phyloP scores from a whole-genome alignment of 1,139 yeast genomes.

The Candida tetrigidarum region DNA sequence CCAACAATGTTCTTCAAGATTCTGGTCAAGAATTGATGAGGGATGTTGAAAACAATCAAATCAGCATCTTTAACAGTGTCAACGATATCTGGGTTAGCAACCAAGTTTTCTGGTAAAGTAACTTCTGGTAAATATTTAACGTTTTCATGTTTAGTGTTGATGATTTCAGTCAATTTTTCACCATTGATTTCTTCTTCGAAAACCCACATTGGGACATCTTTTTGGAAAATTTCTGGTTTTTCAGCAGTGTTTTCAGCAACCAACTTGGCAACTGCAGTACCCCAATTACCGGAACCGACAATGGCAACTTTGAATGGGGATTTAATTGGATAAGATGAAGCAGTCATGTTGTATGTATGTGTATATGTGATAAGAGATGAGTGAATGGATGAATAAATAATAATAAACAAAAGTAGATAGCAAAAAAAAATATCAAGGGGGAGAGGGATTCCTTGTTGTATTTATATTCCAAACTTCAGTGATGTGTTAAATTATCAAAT shows the following conservation, averaged over 20 bases:
- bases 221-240: constrained; percentile 68
- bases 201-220: constrained; percentile 91
- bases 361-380: not conserved
- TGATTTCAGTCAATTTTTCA: constrained; percentile 78
- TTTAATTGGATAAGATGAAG: constrained; percentile 37
- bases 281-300: constrained; percentile 89
- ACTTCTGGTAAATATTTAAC: constrained; percentile 87
- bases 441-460: not conserved
- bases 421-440: not conserved
- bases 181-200: constrained; percentile 79
- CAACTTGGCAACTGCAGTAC: constrained; percentile 93
- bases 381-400: not conserved
- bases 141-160: constrained; percentile 85
- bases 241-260: constrained; percentile 83
- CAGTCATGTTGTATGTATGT: constrained; percentile 29
- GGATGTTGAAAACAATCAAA: constrained; percentile 85
- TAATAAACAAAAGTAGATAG: not conserved
- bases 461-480: not conserved
- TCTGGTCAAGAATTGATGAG: constrained; percentile 86
- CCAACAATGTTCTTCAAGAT: constrained; percentile 79
- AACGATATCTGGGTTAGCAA: constrained; percentile 82
- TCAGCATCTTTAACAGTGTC: constrained; percentile 79
- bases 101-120: constrained; percentile 74
- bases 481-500: not conserved
- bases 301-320: constrained; percentile 60